Base-by-base conservation (phyloP, 441 rosid genomes). In the Lepidium campestre region DNA sequence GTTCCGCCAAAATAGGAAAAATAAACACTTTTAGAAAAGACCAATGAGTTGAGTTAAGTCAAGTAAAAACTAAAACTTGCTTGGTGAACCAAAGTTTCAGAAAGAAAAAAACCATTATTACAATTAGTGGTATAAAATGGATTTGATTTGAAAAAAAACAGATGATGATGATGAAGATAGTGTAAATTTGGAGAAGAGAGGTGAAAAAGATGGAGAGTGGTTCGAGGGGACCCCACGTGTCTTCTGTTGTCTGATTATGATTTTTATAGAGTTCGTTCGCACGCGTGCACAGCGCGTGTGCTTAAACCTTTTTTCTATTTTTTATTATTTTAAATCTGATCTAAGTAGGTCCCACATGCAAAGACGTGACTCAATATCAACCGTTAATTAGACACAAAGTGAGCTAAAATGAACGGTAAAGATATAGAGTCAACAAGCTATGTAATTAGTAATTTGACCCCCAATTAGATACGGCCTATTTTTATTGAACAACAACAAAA, bases 281-380 rank as follows among this genome's bases (percentile, higher is more conserved):
- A 75, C 69, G 79, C 75, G 72, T 70, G 72, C 72, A 45, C 2
- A 14, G 65, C 73, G 76, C 76, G 79, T 71, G 76, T 71, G 73
- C 60, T 62, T 74, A 73, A 73, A 39, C 58, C 32, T 54, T 65
- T 62, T 55, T 13, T 22, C 34, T 58, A 42, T 15, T 31, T 56
- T n/a, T 20, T 22, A 57, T 17, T 57, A 34, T 6, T 40, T 25
- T 7, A 46, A 56, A 47, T n/a, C 18, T 50, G 65, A 75, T 59
- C 68, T 54, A 68, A 66, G 45, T 0, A 66, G 79, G 73, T 61
- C 76, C 76, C 10, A 50, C 56, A 4, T 37, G 32, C 8, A 9
- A 29, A 47, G 49, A 48, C 18, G 59, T 55, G 63, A 59, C 32
- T 0, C 19, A 6, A 34, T 23, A 14, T 4, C 15, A 17, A 20